These are phyloP conservation scores for Aureobasidium sp. DNA, from an alignment of 2,329 filamentous ascomycete genomes.

Conservation along the genomic window DNA sequence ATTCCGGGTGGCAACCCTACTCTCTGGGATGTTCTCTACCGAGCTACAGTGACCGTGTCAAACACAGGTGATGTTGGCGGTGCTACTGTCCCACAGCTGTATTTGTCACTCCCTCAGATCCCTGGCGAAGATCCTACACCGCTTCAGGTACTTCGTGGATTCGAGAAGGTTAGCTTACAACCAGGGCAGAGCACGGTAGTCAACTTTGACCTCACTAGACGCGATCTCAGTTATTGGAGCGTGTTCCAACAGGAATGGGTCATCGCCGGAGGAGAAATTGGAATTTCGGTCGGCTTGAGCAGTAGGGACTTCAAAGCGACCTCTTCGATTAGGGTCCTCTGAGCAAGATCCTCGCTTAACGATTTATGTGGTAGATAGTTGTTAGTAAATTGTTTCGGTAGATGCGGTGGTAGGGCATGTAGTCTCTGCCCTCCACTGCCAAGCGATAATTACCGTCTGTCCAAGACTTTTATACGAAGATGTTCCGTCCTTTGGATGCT, in stretches of 20 bases:
- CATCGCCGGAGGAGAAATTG: conserved; percentile 14
- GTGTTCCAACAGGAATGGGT: conserved; percentile 31
- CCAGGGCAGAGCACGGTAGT: conserved; percentile 20
- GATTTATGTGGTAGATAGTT: too few species aligned
- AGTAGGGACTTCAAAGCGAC: conserved; percentile 18
- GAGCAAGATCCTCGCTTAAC: too few species aligned
- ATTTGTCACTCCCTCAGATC: conserved; percentile 39
- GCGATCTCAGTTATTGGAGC: conserved; percentile 35
- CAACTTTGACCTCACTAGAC: conserved; percentile 29
- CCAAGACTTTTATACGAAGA: not conserved
- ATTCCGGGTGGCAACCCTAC: conserved; percentile 49
- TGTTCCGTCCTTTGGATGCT: not conserved
- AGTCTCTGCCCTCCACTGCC: not conserved
- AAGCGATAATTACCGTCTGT: not conserved
- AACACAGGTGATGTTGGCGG: conserved; percentile 58
- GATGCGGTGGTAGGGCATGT: too few species aligned
- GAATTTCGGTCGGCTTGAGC: conserved; percentile 20
- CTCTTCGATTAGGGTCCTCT: not conserved
- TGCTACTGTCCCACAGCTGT: conserved; percentile 55
- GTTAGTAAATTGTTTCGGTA: too few species aligned
- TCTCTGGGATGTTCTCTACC: conserved; percentile 61
- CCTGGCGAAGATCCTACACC: conserved; percentile 55
- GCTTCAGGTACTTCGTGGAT: conserved; percentile 32
- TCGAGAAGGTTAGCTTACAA: conserved; percentile 31
- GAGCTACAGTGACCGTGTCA: conserved; percentile 55